Base-by-base conservation (phyloP, 139 green algal genomes). In the Haematococcus sp. region DNA sequence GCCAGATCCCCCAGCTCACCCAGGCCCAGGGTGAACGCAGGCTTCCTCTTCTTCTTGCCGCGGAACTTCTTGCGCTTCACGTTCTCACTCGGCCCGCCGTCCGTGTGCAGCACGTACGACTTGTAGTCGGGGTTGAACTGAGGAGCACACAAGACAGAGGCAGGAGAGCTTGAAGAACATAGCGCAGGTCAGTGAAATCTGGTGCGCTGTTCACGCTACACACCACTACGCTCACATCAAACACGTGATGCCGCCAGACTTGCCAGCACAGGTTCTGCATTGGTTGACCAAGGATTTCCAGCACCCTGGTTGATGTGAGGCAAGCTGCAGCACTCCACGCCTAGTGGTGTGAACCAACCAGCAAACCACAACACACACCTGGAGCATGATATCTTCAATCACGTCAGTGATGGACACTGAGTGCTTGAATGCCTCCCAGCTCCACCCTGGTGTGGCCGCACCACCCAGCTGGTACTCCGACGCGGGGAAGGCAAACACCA, bases 71-170 rank as follows among this genome's bases (percentile, higher is more conserved):
- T 86, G 40, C 74, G 77, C 67, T 92, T 91, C 55, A 85, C 84
- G 19, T 88, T 86, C 33, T 87, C 78, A 23, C 71, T 72, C 0
- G 86, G 80, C 0, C 80, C 82, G 22, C 87, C 88, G 65, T 95
- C 90, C 4, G 69, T 88, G 84, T 98, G 96, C 31, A 98, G 88
- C 65, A 97, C 91, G 68, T 98, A 98, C 68, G 96, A 83, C 32
- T 94, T 88, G 83, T 98, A 98, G 28, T 86, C 86, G 0, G 93
- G 90, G 27, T 91, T 93, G 82, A 98, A 98, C 84, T 94, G 85
- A 49, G 40, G 40, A 49, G 40, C 7, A 19, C 7, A 11, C 40
- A 7, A 15, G 27, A 20, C 20, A 68, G 25, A 15, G 27, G 20
- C 20, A 68, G 28, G 60, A 40, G 60, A 25, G 60, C 17, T n/a